A percentile compares a stretch with the other conserved stretches of the same genome.
These are phyloP conservation scores for Stemphylium vesicarium DNA, from an alignment of 2,329 filamentous ascomycete genomes.

Conservation along the genomic window DNA sequence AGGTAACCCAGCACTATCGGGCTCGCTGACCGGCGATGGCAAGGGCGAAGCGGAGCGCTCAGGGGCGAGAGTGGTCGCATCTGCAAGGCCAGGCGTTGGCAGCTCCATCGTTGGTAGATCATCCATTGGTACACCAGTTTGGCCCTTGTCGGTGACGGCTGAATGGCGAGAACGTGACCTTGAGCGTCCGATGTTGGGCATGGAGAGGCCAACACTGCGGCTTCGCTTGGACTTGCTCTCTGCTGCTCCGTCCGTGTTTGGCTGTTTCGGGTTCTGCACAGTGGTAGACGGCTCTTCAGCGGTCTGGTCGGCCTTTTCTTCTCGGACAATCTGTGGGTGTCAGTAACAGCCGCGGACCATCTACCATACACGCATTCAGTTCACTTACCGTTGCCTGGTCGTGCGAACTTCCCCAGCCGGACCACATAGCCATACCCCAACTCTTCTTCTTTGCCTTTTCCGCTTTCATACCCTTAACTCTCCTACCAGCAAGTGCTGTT, in stretches of 20 bases:
- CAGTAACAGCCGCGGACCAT: constrained; percentile 8
- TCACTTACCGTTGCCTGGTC: constrained; percentile 72
- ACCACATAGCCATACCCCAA: constrained; percentile 82
- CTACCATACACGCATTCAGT: not conserved
- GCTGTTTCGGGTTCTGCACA: constrained; percentile 4
- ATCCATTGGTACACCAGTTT: constrained; percentile 29
- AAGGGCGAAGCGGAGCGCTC: constrained; percentile 36
- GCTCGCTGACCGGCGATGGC: constrained; percentile 21
- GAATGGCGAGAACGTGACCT: constrained; percentile 40
- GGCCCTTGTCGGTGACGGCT: constrained; percentile 43
- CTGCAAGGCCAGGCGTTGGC: constrained; percentile 29
- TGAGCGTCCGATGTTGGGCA: constrained; percentile 16
- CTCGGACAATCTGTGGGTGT: constrained; percentile 41
- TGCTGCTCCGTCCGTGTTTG: constrained; percentile 46
- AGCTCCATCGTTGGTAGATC: constrained; percentile 31
- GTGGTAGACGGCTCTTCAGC: constrained; percentile 39
- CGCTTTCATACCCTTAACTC: constrained; percentile 56
- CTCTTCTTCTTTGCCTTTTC: constrained; percentile 69
- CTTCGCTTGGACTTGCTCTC: constrained; percentile 17
- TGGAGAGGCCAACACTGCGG: constrained; percentile 10
- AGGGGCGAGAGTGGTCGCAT: constrained; percentile 37
- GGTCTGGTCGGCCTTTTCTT: constrained; percentile 40
- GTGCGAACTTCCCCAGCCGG: constrained; percentile 85
- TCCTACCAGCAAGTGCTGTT: constrained; percentile 78
- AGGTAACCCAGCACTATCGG: not conserved